These are phyloP conservation scores for Vanrija sp. DNA, from an alignment of 1,284 basidiomycete species.

Conservation along the genomic window DNA sequence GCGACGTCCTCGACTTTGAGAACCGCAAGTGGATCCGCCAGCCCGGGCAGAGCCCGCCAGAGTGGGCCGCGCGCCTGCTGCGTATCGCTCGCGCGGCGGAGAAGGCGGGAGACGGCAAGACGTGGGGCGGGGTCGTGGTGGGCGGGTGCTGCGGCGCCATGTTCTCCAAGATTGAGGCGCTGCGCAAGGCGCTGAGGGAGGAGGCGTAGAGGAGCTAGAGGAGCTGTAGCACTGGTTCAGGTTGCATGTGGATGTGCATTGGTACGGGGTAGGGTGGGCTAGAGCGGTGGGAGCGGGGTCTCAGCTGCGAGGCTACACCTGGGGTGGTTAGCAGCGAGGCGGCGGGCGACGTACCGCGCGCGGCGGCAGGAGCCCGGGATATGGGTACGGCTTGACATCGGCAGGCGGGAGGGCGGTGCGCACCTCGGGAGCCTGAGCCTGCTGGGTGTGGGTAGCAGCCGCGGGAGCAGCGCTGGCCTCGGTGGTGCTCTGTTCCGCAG, in stretches of 20 bases:
- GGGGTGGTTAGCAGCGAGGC: too few species aligned
- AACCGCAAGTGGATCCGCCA: constrained; percentile 53
- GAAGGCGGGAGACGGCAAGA: constrained; percentile 6
- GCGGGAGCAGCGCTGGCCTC: too few species aligned
- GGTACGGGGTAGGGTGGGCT: too few species aligned
- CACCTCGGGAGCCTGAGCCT: too few species aligned
- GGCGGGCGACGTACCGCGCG: too few species aligned
- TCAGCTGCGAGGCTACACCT: too few species aligned
- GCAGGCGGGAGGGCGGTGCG: too few species aligned
- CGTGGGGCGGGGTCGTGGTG: constrained; percentile 59
- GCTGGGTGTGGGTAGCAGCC: too few species aligned
- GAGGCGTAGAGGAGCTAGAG: not conserved
- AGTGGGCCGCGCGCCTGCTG: constrained; percentile 54
- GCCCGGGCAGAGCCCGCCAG: constrained; percentile 13
- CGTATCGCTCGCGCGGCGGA: constrained; percentile 33
- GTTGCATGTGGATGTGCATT: not conserved
- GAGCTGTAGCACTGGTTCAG: not conserved
- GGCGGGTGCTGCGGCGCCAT: constrained; percentile 70
- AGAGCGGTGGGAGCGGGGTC: too few species aligned
- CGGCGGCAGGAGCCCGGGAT: too few species aligned
- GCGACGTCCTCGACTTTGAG: constrained; percentile 56
- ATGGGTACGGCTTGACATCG: too few species aligned
- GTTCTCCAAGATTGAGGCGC: constrained; percentile 55
- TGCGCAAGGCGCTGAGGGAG: constrained; percentile 24
- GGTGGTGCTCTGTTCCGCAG: too few species aligned